phyloP scores from a whole-genome alignment of 2,329 filamentous ascomycete species.

The Claviceps sp. region DNA sequence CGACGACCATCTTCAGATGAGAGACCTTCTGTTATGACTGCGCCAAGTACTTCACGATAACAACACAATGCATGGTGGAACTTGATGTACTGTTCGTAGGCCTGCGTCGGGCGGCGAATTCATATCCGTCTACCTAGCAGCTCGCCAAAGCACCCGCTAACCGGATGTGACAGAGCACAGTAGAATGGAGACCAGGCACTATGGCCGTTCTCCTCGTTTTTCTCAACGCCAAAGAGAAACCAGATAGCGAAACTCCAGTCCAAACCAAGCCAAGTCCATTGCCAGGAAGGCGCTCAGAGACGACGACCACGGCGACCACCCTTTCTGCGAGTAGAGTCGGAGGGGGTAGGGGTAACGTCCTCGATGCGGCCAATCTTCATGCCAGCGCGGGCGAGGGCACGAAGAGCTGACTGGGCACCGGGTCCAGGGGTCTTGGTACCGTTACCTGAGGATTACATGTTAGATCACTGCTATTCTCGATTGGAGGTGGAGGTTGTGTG shows the following conservation, averaged over 20 bases:
- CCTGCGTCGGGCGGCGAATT: conserved; percentile 31
- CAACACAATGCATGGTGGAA: conserved; percentile 8
- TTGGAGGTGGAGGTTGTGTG: neutral
- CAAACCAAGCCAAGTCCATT: conserved; percentile 17
- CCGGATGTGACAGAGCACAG: conserved; percentile 29
- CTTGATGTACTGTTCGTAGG: conserved; percentile 25
- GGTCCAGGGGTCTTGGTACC: conserved; percentile 99
- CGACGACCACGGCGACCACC: conserved; percentile 99
- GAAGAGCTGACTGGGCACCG: conserved; percentile 97
- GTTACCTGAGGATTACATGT: conserved; percentile 49
- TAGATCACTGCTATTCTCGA: neutral
- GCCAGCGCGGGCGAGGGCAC: conserved; percentile 93
- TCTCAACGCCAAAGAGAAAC: conserved; percentile 52
- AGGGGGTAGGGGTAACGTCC: conserved; percentile 98
- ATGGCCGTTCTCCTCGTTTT: conserved; percentile 60
- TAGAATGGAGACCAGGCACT: conserved; percentile 51
- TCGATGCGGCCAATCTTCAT: conserved; percentile 99
- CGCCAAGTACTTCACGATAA: neutral
- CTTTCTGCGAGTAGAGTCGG: conserved; percentile 99
- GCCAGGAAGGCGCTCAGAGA: conserved; percentile 52
- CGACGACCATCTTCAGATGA: neutral
- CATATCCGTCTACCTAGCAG: conserved; percentile 27
- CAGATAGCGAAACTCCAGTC: conserved; percentile 30
- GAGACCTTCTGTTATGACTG: neutral
- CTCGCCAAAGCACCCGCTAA: conserved; percentile 13